phyloP scores from a whole-genome alignment of 176 grass and related monocot species.

The Oryza meyeriana region DNA sequence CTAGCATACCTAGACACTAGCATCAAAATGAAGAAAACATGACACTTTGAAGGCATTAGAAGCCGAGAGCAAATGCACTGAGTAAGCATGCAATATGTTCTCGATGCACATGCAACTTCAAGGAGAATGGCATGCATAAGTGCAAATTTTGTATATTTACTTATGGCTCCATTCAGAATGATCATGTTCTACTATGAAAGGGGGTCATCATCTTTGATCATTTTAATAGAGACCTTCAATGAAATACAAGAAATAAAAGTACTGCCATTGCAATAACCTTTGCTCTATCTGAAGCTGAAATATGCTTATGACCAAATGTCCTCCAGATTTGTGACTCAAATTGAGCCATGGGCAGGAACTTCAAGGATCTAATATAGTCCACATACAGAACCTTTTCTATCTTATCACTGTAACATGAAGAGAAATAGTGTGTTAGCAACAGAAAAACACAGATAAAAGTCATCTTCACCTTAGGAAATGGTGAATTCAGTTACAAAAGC shows the following conservation, averaged over 20 bases:
- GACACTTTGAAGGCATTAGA: neutral
- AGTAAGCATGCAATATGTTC: neutral
- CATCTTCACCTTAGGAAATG: neutral
- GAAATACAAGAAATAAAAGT: neutral
- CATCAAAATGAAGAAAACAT: neutral
- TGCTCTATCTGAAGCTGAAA: constrained; percentile 46
- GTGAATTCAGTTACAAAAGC: neutral
- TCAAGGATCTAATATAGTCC: constrained; percentile 40
- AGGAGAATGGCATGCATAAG: neutral
- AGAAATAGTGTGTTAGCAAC: constrained; percentile 4
- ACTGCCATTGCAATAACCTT: constrained; percentile 35
- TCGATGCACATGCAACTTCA: neutral
- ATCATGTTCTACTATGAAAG: neutral
- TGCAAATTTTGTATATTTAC: neutral
- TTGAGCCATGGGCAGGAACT: constrained; percentile 34
- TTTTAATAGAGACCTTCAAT: neutral
- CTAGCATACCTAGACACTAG: neutral
- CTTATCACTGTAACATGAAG: constrained; percentile 45
- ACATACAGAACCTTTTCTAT: constrained; percentile 44
- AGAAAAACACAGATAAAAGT: neutral
- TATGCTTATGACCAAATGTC: constrained; percentile 27
- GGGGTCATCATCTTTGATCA: neutral
- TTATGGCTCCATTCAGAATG: neutral
- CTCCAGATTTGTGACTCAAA: constrained; percentile 60
- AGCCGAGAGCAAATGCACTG: neutral